These are phyloP conservation scores for Ceratobasidium sp. DNA, from an alignment of 1,284 basidiomycete species.

Conservation along the genomic window DNA sequence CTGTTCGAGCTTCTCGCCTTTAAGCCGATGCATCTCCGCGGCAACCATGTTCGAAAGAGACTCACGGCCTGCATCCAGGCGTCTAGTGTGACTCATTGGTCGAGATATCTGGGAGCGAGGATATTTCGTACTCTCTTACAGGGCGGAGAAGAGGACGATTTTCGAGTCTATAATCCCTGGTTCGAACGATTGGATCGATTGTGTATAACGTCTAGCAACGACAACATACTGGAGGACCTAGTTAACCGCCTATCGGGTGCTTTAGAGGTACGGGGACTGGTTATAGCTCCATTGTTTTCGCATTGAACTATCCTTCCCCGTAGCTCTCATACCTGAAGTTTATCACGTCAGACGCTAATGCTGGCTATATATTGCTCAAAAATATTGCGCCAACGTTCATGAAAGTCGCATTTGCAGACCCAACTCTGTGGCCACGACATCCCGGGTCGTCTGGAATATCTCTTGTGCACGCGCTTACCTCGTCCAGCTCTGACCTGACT, in stretches of 20 bases:
- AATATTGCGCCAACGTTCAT: constrained; percentile 4
- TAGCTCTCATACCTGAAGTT: constrained; percentile 20
- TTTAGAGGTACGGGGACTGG: constrained; percentile 1
- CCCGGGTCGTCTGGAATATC: not conserved
- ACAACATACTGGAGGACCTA: not conserved
- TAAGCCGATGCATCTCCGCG: not conserved
- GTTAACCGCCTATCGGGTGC: not conserved
- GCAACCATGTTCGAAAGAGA: not conserved
- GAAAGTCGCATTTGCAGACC: constrained; percentile 17
- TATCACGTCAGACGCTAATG: not conserved
- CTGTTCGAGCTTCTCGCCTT: not conserved
- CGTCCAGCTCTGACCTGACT: not conserved
- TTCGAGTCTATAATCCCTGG: not conserved
- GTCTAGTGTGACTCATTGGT: constrained; percentile 21
- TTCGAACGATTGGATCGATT: constrained; percentile 14
- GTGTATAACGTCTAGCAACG: not conserved
- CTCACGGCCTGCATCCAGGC: not conserved
- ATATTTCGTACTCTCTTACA: not conserved
- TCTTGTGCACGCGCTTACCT: not conserved
- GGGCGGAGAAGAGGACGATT: not conserved
- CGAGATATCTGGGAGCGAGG: constrained; percentile 23
- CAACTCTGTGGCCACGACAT: constrained; percentile 17
- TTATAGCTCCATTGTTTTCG: too few species aligned
- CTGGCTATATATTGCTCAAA: constrained; percentile 13
- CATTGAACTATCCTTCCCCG: too few species aligned